phyloP scores from a whole-genome alignment of 257 asterid species.

The Oldenlandia corymbosa region DNA sequence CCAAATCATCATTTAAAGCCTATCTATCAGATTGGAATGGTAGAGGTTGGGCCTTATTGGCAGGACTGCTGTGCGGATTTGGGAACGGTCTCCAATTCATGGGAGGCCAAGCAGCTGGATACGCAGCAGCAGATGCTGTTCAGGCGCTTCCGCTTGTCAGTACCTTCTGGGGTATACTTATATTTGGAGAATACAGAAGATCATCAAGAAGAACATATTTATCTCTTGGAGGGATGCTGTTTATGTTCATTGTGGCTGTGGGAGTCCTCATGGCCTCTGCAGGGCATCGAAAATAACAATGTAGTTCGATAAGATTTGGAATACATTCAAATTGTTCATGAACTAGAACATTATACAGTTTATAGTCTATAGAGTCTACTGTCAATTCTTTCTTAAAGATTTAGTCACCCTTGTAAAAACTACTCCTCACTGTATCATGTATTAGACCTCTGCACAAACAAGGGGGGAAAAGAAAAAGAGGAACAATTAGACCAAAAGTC shows the following conservation, averaged over 20 bases:
- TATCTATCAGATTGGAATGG: slow-evolving; percentile 81
- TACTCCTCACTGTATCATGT: too few relatives aligned
- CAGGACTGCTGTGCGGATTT: slow-evolving; percentile 86
- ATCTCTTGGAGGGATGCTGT: slow-evolving; percentile 59
- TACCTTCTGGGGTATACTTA: slow-evolving; percentile 79
- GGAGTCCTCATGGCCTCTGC: slow-evolving; percentile 85
- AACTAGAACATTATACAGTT: not conserved
- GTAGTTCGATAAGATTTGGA: not conserved
- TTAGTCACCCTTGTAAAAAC: too few relatives aligned
- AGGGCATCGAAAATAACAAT: slow-evolving; percentile 52
- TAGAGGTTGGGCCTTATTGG: slow-evolving; percentile 84
- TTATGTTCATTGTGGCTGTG: slow-evolving; percentile 76
- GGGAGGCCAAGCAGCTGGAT: slow-evolving; percentile 99
- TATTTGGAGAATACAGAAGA: slow-evolving; percentile 78
- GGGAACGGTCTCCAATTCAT: slow-evolving; percentile 97
- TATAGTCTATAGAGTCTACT: not conserved
- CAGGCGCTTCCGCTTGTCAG: slow-evolving; percentile 96
- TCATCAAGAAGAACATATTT: slow-evolving; percentile 69
- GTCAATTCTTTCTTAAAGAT: not conserved
- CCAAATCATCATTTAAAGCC: slow-evolving; percentile 67
- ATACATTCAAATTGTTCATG: not conserved
- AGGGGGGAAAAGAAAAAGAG: too few relatives aligned
- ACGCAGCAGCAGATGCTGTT: slow-evolving; percentile 98
- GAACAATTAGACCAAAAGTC: too few relatives aligned
- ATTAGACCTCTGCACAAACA: too few relatives aligned